phyloP scores from a whole-genome alignment of 2,329 filamentous ascomycete genomes.

The Ascochyta viciae-villosae region DNA sequence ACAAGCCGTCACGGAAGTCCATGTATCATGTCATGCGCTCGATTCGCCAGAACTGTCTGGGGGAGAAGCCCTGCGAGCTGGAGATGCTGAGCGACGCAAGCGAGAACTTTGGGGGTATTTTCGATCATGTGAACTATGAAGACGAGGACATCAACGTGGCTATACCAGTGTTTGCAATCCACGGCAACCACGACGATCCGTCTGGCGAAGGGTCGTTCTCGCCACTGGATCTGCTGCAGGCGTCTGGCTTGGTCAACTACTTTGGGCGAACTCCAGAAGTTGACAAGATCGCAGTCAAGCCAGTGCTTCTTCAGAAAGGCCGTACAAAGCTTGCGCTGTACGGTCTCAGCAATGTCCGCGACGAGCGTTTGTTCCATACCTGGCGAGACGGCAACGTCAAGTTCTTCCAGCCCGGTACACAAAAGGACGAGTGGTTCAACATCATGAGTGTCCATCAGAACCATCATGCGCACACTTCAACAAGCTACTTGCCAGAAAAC shows the following conservation, averaged over 20 bases:
- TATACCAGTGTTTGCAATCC: conserved; percentile 97
- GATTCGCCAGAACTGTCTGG: conserved; percentile 89
- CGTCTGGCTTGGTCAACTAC: conserved; percentile 92
- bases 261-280: conserved; percentile 91
- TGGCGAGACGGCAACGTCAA: conserved; percentile 93
- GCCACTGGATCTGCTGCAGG: conserved; percentile 87
- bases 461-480: conserved; percentile 88
- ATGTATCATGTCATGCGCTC: conserved; percentile 98
- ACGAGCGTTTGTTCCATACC: conserved; percentile 92
- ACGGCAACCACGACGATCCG: conserved; percentile 97
- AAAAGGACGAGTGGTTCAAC: conserved; percentile 94
- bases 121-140: conserved; percentile 96
- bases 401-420: conserved; percentile 83
- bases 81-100: conserved; percentile 93
- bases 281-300: conserved; percentile 92
- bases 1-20: conserved; percentile 92
- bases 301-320: conserved; percentile 91
- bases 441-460: conserved; percentile 95
- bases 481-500: conserved; percentile 91
- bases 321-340: conserved; percentile 91
- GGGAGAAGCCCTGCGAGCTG: conserved; percentile 93
- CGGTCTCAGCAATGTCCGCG: conserved; percentile 92
- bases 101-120: conserved; percentile 85
- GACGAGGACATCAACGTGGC: conserved; percentile 96
- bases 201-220: conserved; percentile 95